Base-by-base conservation (phyloP, 768 basidiomycete species). In the Pisolithus marmoratus region DNA sequence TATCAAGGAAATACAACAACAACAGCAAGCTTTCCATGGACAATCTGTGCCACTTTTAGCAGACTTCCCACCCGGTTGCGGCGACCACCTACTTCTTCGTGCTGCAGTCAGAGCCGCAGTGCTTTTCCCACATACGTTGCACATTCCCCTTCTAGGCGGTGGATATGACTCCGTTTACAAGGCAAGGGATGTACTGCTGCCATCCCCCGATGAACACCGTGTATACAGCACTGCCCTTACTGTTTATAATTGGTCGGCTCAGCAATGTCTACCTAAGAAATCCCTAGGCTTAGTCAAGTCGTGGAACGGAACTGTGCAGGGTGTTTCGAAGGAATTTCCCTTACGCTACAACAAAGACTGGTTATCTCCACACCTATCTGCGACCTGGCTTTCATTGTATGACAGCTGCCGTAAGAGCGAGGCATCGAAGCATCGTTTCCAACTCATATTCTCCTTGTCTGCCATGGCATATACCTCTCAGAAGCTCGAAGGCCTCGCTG, bases 391-490 rank as follows among this genome's bases (percentile, higher is more conserved):
- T 20, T 52, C 61, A 11, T 27, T 63, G 1, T 69, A 67, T 24
- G 46, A 65, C 26, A 37, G 54, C n/a, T 64, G 59, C 37, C 58
- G 62, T 22, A 17, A 15, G 14, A 45, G 50, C 27, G 8, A 49
- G 19, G 40, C 23, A 23, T 14, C 38, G 27, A 31, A 54, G 23
- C 37, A 56, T 41, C 54, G 52, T 7, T 63, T 51, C 41, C 52
- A 53, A 44, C 29, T 70, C 23, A 49, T 58, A 19, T 71, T 71
- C 47, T 59, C 60, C 2, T 58, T 70, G 9, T 53, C 67, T 22
- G 61, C 65, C 8, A 59, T 71, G 58, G 63, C 49, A 12, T 72
- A 69, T 49, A 52, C 46, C 2, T 63, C 63, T 8, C 48, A 62
- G 1, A 8, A 46, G 0, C 23, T 51, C 36, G 17, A 49, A 3